These are phyloP conservation scores for Vitis riparia DNA, from an alignment of 164 flowering plant species.

Conservation along the genomic window DNA sequence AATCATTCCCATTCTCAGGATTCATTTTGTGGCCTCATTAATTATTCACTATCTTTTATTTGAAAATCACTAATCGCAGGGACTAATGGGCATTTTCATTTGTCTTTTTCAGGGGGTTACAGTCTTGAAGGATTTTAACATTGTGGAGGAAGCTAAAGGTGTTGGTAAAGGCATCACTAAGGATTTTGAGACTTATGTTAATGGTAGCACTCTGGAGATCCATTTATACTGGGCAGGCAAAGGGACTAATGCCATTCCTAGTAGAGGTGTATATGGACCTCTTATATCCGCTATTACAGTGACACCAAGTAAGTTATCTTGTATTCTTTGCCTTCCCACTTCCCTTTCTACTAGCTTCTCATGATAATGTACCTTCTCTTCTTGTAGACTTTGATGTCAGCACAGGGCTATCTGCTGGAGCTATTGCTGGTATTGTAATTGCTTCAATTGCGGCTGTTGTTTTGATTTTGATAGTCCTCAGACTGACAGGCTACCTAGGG, in stretches of 20 bases:
- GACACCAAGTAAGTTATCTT: constrained; percentile 65
- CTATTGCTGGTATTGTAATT: constrained; percentile 64
- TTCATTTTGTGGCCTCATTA: no score
- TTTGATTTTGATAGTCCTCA: constrained; percentile 39
- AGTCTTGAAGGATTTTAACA: constrained; percentile 52
- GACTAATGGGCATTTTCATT: not conserved
- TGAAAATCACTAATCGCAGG: not conserved
- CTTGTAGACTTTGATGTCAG: constrained; percentile 55
- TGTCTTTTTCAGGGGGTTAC: constrained; percentile 18
- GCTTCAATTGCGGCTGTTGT: constrained; percentile 35
- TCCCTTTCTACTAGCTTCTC: not conserved
- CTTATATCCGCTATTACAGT: constrained; percentile 78
- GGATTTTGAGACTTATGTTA: constrained; percentile 33
- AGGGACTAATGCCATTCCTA: constrained; percentile 72
- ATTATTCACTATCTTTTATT: not conserved
- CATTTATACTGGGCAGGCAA: constrained; percentile 85
- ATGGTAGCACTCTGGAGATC: constrained; percentile 63
- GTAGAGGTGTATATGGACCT: constrained; percentile 78
- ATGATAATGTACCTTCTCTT: constrained; percentile 1
- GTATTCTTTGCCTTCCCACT: not conserved
- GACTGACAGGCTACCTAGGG: constrained; percentile 48
- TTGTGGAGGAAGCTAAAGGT: constrained; percentile 60
- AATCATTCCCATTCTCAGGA: not conserved
- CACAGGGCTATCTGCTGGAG: constrained; percentile 57
- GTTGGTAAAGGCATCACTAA: constrained; percentile 32